phyloP scores from a whole-genome alignment of 1,284 basidiomycete species.

The Neolentinus lepideus region DNA sequence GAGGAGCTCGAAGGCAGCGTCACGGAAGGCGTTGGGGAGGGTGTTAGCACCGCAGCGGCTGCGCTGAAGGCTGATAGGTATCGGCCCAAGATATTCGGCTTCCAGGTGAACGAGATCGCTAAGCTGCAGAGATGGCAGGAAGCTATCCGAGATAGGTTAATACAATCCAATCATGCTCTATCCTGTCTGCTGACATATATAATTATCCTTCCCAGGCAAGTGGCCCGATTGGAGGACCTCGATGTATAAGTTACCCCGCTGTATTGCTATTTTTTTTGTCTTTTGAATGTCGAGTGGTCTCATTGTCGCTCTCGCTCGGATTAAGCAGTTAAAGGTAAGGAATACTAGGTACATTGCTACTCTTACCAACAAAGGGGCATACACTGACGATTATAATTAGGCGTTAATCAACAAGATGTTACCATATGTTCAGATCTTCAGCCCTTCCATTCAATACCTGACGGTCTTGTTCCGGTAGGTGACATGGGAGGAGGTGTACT shows the following conservation, averaged over 20 bases:
- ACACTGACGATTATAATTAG: not conserved
- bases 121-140: slow-evolving; percentile 91
- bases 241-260: slow-evolving; percentile 17
- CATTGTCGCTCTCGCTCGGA: not conserved
- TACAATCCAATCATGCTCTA: slow-evolving; percentile 1
- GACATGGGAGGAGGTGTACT: not conserved
- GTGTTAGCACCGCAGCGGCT: slow-evolving; percentile 66
- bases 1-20: slow-evolving; percentile 31
- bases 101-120: slow-evolving; percentile 90
- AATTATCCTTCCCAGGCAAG: slow-evolving; percentile 29
- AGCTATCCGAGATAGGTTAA: slow-evolving; percentile 76
- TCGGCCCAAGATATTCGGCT: slow-evolving; percentile 89
- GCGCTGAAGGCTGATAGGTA: slow-evolving; percentile 87
- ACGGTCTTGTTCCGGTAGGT: not conserved
- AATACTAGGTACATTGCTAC: not conserved
- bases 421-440: not conserved
- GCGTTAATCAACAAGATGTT: not conserved
- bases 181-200: not conserved
- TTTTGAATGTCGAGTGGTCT: not conserved
- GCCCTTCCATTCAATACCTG: slow-evolving; percentile 1
- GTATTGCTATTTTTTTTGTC: not conserved
- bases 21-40: slow-evolving; percentile 52
- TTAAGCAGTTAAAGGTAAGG: not conserved
- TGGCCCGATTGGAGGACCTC: slow-evolving; percentile 36
- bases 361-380: not conserved